Base-by-base conservation (phyloP, 352 stramenopile species). In the Pythium utonaiense region DNA sequence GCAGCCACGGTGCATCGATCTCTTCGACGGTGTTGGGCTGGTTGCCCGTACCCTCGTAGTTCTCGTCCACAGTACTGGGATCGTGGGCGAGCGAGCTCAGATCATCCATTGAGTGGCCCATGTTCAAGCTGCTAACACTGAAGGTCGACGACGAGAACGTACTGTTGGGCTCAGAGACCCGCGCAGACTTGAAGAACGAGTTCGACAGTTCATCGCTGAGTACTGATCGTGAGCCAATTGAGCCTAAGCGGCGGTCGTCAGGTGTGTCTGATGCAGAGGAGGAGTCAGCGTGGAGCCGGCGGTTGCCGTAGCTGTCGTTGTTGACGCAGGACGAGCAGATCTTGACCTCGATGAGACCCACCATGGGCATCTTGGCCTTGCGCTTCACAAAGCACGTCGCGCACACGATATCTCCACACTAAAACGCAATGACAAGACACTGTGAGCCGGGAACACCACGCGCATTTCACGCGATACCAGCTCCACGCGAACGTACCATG, bases 331-430 rank as follows among this genome's bases (percentile, higher is more conserved):
- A 52, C 33, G 60, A 62, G 38, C 60, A 67, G n/a, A 67, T 55
- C 31, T 67, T 67, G 45, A 67, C 40, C 45, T 58, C 47, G 16
- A 67, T 67, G 45, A 67, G 34, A 16, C 60, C 60, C 27, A 67
- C 60, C 60, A 67, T 67, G 6, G 60, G 60, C 28, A 67, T 67
- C 16, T 62, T 62, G 53, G 60, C 60, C 34, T 58, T 61, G 60
- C 52, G 60, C 53, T 67, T 67, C 33, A 67, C 53, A 44, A 67
- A 67, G 53, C 60, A 67, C 27, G 60, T 67, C 24, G 44, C 24
- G 19, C 60, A 67, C 19, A 67, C 33, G 31, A 67, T 62, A 16
- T 67, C 60, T 3, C 60, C 60, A 36, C 60, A 67, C 60, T 67
- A 57, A 3, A 16, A 3, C 12, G 33, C 25, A 38, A 56, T 3